Conservation (phyloP, 2,329 filamentous ascomycete genomes). For the Coniochaeta prunicola region DNA sequence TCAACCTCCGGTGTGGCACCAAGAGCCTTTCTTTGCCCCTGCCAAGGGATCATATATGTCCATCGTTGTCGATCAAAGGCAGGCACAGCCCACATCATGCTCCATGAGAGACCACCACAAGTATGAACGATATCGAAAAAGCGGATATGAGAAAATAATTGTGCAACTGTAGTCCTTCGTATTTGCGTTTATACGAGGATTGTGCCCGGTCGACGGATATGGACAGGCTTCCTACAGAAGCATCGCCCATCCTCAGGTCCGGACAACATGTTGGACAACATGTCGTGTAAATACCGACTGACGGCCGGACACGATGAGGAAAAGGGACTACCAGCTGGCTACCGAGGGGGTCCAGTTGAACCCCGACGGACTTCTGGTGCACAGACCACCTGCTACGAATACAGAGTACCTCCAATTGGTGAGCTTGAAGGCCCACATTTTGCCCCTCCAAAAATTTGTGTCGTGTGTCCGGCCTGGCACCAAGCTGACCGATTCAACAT, state of each 20-base stretch:
- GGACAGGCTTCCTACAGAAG: background rate
- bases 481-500: background rate
- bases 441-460: constrained; percentile 1
- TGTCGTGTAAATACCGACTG: background rate
- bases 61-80: background rate
- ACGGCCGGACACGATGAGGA: background rate
- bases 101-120: background rate
- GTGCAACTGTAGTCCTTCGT: background rate
- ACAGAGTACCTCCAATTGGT: too few species aligned
- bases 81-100: background rate
- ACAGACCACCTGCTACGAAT: background rate
- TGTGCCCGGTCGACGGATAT: background rate
- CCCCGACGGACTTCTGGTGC: too few species aligned
- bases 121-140: too few species aligned
- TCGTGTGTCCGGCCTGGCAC: background rate
- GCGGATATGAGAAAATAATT: background rate
- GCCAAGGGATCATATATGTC: background rate
- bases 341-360: too few species aligned
- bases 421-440: background rate
- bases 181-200: background rate
- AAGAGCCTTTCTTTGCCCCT: background rate
- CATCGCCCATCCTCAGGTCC: background rate
- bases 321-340: background rate
- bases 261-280: background rate
- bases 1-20: background rate